Evolutionary conservation across 768 basidiomycete species (phyloP), one percentile per base, ranked within the genome.

Genomic region (Psilocybe cyanescens): DNA sequence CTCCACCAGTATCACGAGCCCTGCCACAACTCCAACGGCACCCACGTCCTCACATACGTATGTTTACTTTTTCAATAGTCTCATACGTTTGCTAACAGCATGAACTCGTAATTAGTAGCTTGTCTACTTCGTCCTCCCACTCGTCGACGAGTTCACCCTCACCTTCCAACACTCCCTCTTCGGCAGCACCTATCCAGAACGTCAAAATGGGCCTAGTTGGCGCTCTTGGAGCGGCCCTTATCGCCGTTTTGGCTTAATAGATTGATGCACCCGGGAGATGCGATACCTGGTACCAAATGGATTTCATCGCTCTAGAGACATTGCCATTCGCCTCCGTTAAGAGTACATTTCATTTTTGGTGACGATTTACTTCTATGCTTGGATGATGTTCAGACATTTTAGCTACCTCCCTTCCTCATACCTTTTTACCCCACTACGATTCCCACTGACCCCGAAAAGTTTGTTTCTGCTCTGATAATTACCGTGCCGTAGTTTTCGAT

Each of bases 121-220:
- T 11, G 33, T 7, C 53, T 41, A 39, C 33, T 54, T 31, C 53
- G 33, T n/a, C 53, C n/a, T 51, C 57, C 7, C 9, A 31, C 49
- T 51, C 49, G 14, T 14, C 49, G 5, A 33, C 24, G 14, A 8
- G 47, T 19, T 3, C 45, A 16, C 7, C 56, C 14, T 9, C 68
- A 37, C 47, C 64, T 30, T 53, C 67, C 65, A 33, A 37, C 70
- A 4, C 65, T 44, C 55, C 70, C 41, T 37, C 64, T n/a, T 35
- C 65, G 14, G 31, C 66, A 30, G n/a, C 68, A 12, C 67, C 68
- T 24, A 48, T 71, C n/a, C 71, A 68, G 39, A 47, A 41, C n/a
- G 45, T 35, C 19, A 31, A 59, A 24, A 44, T 50, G 3, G 61
- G 61, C 8, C 45, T 63, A 19, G 57, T 24, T 8, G 47, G 55